A percentile compares a stretch with the other conserved stretches of the same genome.
These are phyloP conservation scores for Penicillium frequentans DNA, from an alignment of 2,329 filamentous ascomycete species.

Conservation along the genomic window DNA sequence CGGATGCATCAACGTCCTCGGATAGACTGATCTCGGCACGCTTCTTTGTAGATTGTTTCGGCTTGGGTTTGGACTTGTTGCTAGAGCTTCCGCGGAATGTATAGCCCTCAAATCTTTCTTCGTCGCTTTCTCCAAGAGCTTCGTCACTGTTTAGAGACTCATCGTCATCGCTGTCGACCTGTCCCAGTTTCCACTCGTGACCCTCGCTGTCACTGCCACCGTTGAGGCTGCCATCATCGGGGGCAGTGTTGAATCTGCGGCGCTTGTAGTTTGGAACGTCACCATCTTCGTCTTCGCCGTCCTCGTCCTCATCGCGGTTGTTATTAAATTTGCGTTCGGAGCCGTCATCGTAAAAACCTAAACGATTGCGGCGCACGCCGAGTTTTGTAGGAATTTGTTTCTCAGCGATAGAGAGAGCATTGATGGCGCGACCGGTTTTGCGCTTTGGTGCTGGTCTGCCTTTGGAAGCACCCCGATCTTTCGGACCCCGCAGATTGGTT, in stretches of 20 bases:
- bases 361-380: constrained; percentile 57
- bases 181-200: constrained; percentile 79
- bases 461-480: constrained; percentile 31
- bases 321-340: constrained; percentile 40
- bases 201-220: constrained; percentile 82
- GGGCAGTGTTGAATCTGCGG: constrained; percentile 37
- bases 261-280: constrained; percentile 47
- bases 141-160: constrained; percentile 70
- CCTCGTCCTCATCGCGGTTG: constrained; percentile 37
- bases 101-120: constrained; percentile 79
- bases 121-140: constrained; percentile 84
- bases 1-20: constrained; percentile 50
- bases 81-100: constrained; percentile 63
- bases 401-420: constrained; percentile 67
- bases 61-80: constrained; percentile 38
- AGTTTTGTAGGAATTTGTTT: constrained; percentile 53
- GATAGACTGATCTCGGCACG: constrained; percentile 48
- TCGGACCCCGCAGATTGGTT: constrained; percentile 41
- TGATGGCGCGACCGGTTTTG: constrained; percentile 49
- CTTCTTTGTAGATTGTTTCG: constrained; percentile 28
- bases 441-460: constrained; percentile 51
- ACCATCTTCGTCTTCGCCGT: constrained; percentile 44
- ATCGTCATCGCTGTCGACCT: constrained; percentile 66
- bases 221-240: constrained; percentile 57
- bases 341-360: constrained; percentile 58